Base-by-base conservation (phyloP, 2,329 filamentous ascomycete species). In the Canariomyces notabilis region DNA sequence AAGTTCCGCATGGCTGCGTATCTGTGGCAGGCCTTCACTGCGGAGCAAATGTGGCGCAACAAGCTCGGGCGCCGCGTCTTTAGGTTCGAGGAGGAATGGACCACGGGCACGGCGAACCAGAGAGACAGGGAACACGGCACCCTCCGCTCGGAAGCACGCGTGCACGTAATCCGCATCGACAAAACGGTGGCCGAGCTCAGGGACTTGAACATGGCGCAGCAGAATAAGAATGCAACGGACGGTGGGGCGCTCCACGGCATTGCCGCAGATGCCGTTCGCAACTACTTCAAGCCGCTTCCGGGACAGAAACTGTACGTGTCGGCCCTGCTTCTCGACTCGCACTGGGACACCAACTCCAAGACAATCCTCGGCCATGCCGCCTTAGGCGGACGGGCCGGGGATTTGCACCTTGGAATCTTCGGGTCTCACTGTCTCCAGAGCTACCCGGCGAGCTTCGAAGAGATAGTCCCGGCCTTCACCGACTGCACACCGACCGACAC, bases 1-100 rank as follows among this genome's bases (percentile, higher is more conserved):
- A 98, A 98, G 64, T 96, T 93, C 63, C 81, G 90, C 53, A 96
- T 95, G 86, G 85, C 89, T 15, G 91, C 89, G 19, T 96, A 97
- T 63, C 74, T 97, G 12, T 97, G 93, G 90, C 93, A 98, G 64
- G 89, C 90, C 6, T 97, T 95, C 60, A 97, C 91, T 0, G 89
- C 88, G 6, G 93, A 98, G 64, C 90, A 97, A 64, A 97, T 97
- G 91, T 85, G 81, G 64, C 83, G 89, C 52, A 87, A 95, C 63
- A 87, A 85, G 50, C 80, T 97, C 56, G 89, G 90, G 8, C 79
- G 91, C 48, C 82, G 91, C 47, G 83, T 80, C 43, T 97, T 96
- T 65, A 79, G 90, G 35, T 90, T 95, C 52, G 93, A 97, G 58
- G 93, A 98, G 65, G 87, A 95, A 62, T 97, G 93, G 93, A 87